These are phyloP conservation scores for Exidia glandulosa DNA, from an alignment of 768 basidiomycete genomes.

Conservation along the genomic window DNA sequence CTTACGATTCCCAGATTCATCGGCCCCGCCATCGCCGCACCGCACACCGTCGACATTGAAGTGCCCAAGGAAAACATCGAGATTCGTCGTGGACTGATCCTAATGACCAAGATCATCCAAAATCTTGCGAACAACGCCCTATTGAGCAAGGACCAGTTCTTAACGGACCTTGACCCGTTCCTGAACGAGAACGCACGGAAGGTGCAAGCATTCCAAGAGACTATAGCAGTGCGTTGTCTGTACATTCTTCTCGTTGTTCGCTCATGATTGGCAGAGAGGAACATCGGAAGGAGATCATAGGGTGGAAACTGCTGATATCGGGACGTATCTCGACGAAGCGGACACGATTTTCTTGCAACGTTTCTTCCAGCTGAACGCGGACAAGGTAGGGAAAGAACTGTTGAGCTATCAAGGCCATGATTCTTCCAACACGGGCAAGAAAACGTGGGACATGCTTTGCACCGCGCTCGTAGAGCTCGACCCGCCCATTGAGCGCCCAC, in stretches of 20 bases:
- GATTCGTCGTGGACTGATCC: slow-evolving; percentile 68
- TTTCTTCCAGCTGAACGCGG: slow-evolving; percentile 74
- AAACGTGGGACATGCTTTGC: slow-evolving; percentile 77
- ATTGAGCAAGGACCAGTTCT: slow-evolving; percentile 82
- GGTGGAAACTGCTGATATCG: slow-evolving; percentile 39
- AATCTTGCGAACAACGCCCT: slow-evolving; percentile 90
- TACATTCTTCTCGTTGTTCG: background rate
- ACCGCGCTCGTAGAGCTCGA: slow-evolving; percentile 70
- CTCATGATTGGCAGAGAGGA: background rate
- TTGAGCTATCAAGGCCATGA: slow-evolving; percentile 55
- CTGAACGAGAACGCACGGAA: slow-evolving; percentile 37
- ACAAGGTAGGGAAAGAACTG: slow-evolving; percentile 80
- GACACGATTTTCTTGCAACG: slow-evolving; percentile 75
- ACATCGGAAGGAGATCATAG: slow-evolving; percentile 29
- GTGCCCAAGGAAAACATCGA: slow-evolving; percentile 49
- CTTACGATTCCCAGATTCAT: slow-evolving; percentile 54
- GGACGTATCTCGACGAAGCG: slow-evolving; percentile 72
- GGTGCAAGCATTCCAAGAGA: background rate
- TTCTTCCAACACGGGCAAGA: slow-evolving; percentile 51
- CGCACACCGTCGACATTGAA: slow-evolving; percentile 76
- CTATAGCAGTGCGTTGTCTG: slow-evolving; percentile 38
- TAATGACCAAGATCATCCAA: slow-evolving; percentile 87
- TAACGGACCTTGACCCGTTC: slow-evolving; percentile 63
- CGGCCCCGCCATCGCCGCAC: slow-evolving; percentile 80
- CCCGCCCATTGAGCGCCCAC: slow-evolving; percentile 54